A percentile compares a stretch with the other conserved stretches of the same genome.
Evolutionary conservation across 169 alveolate species (phyloP).

Genomic region (Eimeria acervulina): DNA sequence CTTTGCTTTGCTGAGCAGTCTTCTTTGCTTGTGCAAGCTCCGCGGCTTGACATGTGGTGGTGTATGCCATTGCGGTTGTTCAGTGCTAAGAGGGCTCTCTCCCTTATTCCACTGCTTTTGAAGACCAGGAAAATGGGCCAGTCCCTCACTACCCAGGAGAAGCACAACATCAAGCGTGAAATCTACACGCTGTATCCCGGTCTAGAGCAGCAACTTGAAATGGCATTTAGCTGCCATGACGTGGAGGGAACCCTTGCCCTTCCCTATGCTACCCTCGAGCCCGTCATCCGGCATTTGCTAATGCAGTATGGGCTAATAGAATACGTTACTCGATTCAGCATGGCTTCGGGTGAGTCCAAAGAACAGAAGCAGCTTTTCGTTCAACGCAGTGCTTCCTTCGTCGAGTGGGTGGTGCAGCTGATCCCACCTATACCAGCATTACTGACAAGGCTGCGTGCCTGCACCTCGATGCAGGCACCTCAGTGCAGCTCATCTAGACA

Average conservation of each 20-base stretch:
- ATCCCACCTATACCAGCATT: neutral
- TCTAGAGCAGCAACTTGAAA: constrained; percentile 90
- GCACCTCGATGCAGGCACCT: neutral
- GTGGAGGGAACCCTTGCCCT: constrained; percentile 88
- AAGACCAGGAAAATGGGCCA: constrained; percentile 80
- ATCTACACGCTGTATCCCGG: constrained; percentile 89
- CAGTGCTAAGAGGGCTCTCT: constrained; percentile 60
- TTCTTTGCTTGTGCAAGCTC: neutral
- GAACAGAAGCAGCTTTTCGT: too few relatives aligned
- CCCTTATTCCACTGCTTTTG: neutral
- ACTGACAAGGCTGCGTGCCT: neutral
- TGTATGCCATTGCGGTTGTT: neutral
- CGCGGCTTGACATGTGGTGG: neutral
- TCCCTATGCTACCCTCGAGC: constrained; percentile 90
- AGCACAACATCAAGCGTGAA: constrained; percentile 80
- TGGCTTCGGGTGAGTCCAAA: constrained; percentile 86
- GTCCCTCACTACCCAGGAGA: constrained; percentile 81
- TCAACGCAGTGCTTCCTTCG: neutral
- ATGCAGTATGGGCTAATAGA: constrained; percentile 91
- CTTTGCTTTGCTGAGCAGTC: neutral
- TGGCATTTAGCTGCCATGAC: constrained; percentile 90
- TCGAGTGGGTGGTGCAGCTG: neutral
- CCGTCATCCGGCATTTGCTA: constrained; percentile 90
- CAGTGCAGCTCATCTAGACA: neutral
- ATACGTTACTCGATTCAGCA: constrained; percentile 88